phyloP scores from a whole-genome alignment of 805 yeast species.

The Wickerhamiella allomyrinae region DNA sequence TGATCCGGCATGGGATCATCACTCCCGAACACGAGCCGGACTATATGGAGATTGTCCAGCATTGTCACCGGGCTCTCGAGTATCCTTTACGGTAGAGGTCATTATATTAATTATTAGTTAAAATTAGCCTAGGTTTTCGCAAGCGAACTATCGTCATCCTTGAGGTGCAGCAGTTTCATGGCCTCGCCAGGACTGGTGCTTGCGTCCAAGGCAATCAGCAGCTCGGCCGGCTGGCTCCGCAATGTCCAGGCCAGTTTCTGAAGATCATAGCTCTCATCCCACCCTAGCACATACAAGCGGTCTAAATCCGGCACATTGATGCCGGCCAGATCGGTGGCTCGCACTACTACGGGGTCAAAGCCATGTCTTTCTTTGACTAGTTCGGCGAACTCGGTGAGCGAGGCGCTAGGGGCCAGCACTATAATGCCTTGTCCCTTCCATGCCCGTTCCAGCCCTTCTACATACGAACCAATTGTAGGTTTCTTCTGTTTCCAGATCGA shows the following conservation, averaged over 20 bases:
- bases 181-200: not conserved
- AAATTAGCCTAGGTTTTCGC: too few species aligned
- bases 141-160: too few species aligned
- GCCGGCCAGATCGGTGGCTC: slow-evolving; percentile 7
- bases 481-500: not conserved
- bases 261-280: slow-evolving; percentile 3
- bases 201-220: not conserved
- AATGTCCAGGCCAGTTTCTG: slow-evolving; percentile 2
- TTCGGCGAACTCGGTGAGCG: not conserved
- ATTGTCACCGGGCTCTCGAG: slow-evolving; percentile 56
- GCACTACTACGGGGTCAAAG: not conserved
- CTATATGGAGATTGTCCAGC: slow-evolving; percentile 41
- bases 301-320: slow-evolving; percentile 6
- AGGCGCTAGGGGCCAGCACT: slow-evolving; percentile 3
- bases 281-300: slow-evolving; percentile 6
- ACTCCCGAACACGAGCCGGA: slow-evolving; percentile 53
- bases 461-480: not conserved
- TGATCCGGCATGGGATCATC: slow-evolving; percentile 70
- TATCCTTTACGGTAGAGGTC: slow-evolving; percentile 35
- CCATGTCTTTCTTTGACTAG: not conserved
- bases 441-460: not conserved
- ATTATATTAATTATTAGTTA: not conserved
- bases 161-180: not conserved
- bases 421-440: slow-evolving; percentile 9
- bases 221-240: not conserved